Evolutionary conservation across 495 filamentous ascomycete species (phyloP), one percentile per base, ranked within the genome.

Genomic region (Penicillium flavigenum): DNA sequence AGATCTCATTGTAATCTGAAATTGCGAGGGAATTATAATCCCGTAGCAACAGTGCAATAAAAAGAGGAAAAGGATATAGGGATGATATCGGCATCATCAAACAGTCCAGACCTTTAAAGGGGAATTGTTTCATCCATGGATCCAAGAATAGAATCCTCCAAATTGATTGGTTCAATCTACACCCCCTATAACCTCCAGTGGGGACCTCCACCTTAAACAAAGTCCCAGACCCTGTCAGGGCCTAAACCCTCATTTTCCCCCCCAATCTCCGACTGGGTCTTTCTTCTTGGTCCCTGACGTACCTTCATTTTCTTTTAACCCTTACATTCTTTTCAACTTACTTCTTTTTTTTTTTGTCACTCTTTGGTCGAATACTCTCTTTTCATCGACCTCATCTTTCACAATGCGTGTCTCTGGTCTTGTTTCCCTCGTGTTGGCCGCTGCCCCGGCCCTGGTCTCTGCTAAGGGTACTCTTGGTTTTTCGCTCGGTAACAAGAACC

Each of bases 381-480:
- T 46, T 61, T 51, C 59, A 77, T 27, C 61, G 31, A 34, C 49
- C 11, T 45, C n/a, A 20, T 27, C 34, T 39, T 46, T 46, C 34
- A 51, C 32, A 43, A 83, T 83, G 80, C 79, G 73, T 75, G 59
- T 74, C 60, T 62, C 72, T 43, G 51, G 60, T 42, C 49, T 79
- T 16, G 46, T 81, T 59, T 67, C 77, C 12, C 46, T 73, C 31
- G 47, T 76, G 36, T 60, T 78, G 66, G 76, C 76, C 20, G 72
- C 73, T 42, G 62, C 68, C 50, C 76, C 80, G 43, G 66, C 78
- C 38, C 63, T 75, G 12, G 73, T 74, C 27, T 72, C 73, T 31
- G 70, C 71, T 34, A 68, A 66, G 31, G 81, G 81, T 46, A 78
- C 66, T 20, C 62, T 83, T 49, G 81, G 81, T 24, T 77, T 78